Evolutionary conservation across 225 moss, liverwort and hornwort genomes (phyloP).

Genomic region (Climacium dendroides): DNA sequence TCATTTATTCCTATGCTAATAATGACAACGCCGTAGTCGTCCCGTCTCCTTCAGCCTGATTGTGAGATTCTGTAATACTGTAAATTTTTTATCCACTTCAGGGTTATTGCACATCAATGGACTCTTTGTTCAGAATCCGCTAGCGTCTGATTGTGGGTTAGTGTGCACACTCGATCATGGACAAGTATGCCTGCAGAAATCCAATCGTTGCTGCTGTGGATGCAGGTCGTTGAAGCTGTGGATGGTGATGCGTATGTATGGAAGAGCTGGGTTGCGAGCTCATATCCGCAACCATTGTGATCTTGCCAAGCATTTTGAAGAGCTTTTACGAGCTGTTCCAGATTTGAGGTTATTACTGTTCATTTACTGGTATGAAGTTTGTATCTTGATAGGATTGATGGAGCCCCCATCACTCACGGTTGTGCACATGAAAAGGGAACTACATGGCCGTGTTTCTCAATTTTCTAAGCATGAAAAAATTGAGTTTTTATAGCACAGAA

Average conservation of each 20-base stretch:
- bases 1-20: not conserved
- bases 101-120: not conserved
- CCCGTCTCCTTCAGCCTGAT: not conserved
- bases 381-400: not conserved
- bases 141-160: not conserved
- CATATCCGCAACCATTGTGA: too few species aligned
- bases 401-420: not conserved
- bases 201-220: too few species aligned
- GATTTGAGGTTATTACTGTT: conserved; percentile 42
- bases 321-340: too few species aligned
- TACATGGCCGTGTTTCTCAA: not conserved
- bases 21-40: not conserved
- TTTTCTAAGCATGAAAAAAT: not conserved
- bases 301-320: too few species aligned
- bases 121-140: not conserved
- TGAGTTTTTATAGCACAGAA: not conserved
- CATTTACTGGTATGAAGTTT: not conserved
- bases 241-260: too few species aligned
- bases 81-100: not conserved
- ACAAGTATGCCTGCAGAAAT: not conserved
- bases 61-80: not conserved
- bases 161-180: not conserved
- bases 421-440: not conserved
- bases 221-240: too few species aligned
- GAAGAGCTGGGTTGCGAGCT: too few species aligned